Evolutionary conservation across 2,329 filamentous ascomycete species (phyloP).

Genomic region (Cercospora sesami): DNA sequence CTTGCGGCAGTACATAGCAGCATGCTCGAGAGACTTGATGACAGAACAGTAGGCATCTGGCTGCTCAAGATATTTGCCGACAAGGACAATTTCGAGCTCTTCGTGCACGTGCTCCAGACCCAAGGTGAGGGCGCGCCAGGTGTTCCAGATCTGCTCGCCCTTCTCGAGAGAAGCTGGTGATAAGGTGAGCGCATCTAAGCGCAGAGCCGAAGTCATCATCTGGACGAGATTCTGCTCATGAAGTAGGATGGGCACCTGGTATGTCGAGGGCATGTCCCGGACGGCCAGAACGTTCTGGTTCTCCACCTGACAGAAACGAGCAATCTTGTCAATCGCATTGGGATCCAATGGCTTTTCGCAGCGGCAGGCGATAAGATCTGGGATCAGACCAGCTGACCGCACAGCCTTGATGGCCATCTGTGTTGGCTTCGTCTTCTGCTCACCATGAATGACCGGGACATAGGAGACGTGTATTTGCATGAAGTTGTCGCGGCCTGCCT

Average conservation of each 20-base stretch:
- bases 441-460: constrained; percentile 71
- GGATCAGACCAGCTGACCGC: constrained; percentile 70
- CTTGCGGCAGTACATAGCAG: constrained; percentile 78
- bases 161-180: constrained; percentile 58
- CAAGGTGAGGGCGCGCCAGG: constrained; percentile 73
- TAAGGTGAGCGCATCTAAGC: constrained; percentile 56
- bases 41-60: constrained; percentile 85
- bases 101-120: constrained; percentile 67
- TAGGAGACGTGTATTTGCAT: constrained; percentile 86
- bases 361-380: constrained; percentile 80
- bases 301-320: constrained; percentile 84
- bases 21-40: constrained; percentile 84
- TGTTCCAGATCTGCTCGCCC: constrained; percentile 70
- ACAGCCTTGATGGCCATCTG: constrained; percentile 85
- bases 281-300: constrained; percentile 82
- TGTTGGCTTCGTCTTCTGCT: constrained; percentile 97
- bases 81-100: constrained; percentile 76
- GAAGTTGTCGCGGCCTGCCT: constrained; percentile 76
- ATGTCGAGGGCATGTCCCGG: constrained; percentile 83
- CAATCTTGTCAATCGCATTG: constrained; percentile 80
- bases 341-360: constrained; percentile 76
- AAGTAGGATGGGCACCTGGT: constrained; percentile 92
- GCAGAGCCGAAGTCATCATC: constrained; percentile 65
- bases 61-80: constrained; percentile 86
- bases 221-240: constrained; percentile 74